Conservation (phyloP, 495 filamentous ascomycete genomes). For the Mycothermus thermophilus region DNA sequence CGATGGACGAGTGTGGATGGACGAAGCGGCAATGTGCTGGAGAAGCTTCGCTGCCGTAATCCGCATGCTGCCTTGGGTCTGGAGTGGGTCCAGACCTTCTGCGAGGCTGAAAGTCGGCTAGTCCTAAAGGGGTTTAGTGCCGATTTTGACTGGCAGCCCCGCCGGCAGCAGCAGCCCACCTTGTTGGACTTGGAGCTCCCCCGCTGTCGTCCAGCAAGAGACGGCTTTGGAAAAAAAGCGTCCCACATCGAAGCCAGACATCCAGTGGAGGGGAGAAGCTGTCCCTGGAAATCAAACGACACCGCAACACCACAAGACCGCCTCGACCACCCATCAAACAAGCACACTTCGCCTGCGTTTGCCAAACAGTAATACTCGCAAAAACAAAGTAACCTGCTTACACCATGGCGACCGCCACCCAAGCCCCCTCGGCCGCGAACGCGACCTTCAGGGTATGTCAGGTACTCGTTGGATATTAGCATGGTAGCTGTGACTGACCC, state of each 20-base stretch:
- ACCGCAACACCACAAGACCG: too few species aligned
- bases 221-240: too few species aligned
- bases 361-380: neutral
- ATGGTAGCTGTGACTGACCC: slow-evolving; percentile 29
- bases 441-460: slow-evolving; percentile 80
- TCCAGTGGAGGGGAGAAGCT: too few species aligned
- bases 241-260: too few species aligned
- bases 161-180: slow-evolving; percentile 2
- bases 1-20: neutral
- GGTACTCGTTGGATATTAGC: too few species aligned
- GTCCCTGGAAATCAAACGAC: too few species aligned
- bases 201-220: too few species aligned
- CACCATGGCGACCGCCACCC: slow-evolving; percentile 54
- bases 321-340: too few species aligned
- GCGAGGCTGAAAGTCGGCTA: slow-evolving; percentile 19
- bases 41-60: slow-evolving; percentile 25
- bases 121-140: slow-evolving; percentile 9
- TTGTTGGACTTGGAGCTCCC: too few species aligned
- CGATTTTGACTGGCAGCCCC: neutral
- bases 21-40: slow-evolving; percentile 4
- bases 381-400: too few species aligned
- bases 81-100: too few species aligned
- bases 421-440: slow-evolving; percentile 43
- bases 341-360: too few species aligned
- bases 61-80: slow-evolving; percentile 25